Evolutionary conservation across 352 stramenopile species (phyloP), one percentile per base, ranked within the genome.

Genomic region (Aphanomyces stellatus): DNA sequence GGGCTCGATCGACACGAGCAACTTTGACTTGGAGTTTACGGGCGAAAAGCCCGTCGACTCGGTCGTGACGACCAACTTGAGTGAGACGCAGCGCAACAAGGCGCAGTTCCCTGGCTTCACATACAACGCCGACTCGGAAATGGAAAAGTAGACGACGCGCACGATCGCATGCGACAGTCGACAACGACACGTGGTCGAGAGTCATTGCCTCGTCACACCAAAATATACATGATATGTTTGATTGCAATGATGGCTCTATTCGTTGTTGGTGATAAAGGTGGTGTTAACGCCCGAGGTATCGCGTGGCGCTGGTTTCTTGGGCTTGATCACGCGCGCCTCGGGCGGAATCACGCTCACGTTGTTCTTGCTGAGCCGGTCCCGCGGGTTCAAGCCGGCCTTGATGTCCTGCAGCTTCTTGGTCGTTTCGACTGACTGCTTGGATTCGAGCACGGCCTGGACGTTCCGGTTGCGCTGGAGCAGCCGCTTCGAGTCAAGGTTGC

Each of bases 401-500:
- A 91, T 91, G 62, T 91, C 78, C 51, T 91, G 84, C 25, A 89
- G 77, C 59, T 76, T 81, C 72, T 88, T 88, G 27, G 84, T 91
- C 17, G 84, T 80, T 46, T 93, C 84, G 15, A 72, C 61, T 15
- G 80, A 75, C 71, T 98, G 92, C 77, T 98, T 98, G 24, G 84
- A 94, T 72, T 98, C 93, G 17, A 98, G 78, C 28, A 97, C 88
- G 35, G 85, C 80, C 71, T 96, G 84, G 15, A 98, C 95, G 72
- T 98, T 98, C 57, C 88, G 88, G 74, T 98, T 98, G 70, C 95
- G 91, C 78, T 98, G 92, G 46, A 98, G 69, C 59, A 98, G 79
- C 19, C 91, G 85, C 72, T 96, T 97, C 37, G 84, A 97, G 75
- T 98, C 93, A 1, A 96, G 70, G 60, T 94, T 93, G 40, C 91